phyloP scores from a whole-genome alignment of 495 filamentous ascomycete species.

The Durotheca rogersii region DNA sequence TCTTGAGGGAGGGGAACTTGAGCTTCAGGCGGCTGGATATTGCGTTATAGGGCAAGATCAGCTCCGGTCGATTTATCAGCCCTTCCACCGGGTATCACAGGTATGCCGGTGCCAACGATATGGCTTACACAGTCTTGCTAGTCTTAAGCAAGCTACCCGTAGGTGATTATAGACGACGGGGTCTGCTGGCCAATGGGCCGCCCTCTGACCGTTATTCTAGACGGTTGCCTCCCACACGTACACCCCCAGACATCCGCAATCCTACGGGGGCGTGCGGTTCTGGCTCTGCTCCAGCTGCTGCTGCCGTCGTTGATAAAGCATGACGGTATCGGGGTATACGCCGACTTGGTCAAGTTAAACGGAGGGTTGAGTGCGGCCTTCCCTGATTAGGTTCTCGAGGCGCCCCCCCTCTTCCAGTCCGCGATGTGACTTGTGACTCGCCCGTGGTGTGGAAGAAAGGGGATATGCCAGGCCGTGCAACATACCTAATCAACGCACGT shows the following conservation, averaged over 20 bases:
- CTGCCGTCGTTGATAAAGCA: too few species aligned
- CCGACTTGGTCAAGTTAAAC: background rate
- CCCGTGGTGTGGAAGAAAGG: conserved; percentile 1
- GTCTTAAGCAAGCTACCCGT: too few species aligned
- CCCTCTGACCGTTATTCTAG: background rate
- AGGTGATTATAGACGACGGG: background rate
- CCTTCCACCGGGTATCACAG: too few species aligned
- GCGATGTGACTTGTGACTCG: conserved; percentile 2
- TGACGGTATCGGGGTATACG: too few species aligned
- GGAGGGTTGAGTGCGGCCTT: conserved; percentile 1
- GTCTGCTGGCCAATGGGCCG: background rate
- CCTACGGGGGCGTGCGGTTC: background rate
- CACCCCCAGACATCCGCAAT: background rate
- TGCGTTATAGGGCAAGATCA: background rate
- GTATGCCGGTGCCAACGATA: too few species aligned
- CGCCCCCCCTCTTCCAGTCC: background rate
- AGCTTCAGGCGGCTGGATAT: background rate
- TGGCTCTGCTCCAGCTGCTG: too few species aligned
- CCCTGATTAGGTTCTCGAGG: conserved; percentile 13
- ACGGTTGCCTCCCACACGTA: background rate
- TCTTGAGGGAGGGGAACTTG: background rate
- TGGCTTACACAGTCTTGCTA: background rate
- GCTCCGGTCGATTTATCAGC: too few species aligned
- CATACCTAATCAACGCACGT: background rate
- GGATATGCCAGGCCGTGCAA: conserved; percentile 1